Evolutionary conservation across 2,329 filamentous ascomycete species (phyloP).

Genomic region (Cadophora sp.): DNA sequence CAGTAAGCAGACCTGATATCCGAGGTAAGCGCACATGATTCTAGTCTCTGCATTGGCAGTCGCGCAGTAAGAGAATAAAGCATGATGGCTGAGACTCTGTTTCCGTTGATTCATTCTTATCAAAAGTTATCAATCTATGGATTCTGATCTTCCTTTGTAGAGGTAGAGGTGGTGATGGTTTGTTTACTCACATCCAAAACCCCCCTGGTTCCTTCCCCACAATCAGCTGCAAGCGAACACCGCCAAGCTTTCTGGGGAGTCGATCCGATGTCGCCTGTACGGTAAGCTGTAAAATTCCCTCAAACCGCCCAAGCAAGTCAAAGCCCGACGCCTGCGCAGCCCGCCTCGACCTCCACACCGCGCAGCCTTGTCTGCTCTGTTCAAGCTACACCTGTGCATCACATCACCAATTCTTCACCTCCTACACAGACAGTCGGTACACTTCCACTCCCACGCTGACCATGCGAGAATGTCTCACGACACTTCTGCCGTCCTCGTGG

Average conservation of each 20-base stretch:
- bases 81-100: too few relatives aligned
- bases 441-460: slow-evolving; percentile 6
- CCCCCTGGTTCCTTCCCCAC: slow-evolving; percentile 14
- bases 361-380: slow-evolving; percentile 7
- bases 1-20: too few relatives aligned
- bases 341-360: background rate
- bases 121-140: too few relatives aligned
- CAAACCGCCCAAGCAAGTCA: background rate
- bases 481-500: slow-evolving; percentile 28
- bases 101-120: too few relatives aligned
- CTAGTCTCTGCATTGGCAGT: too few relatives aligned
- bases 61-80: too few relatives aligned
- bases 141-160: too few relatives aligned
- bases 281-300: slow-evolving; percentile 2
- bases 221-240: background rate
- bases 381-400: background rate
- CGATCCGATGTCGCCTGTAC: slow-evolving; percentile 2
- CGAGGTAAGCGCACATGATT: too few relatives aligned
- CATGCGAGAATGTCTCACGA: slow-evolving; percentile 37
- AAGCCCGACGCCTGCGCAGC: slow-evolving; percentile 2
- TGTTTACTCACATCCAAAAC: slow-evolving; percentile 36
- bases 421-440: background rate
- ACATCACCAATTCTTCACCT: background rate
- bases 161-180: background rate
- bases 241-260: background rate